These are phyloP conservation scores for Scenedesmus sp. DNA, from an alignment of 163 green algal species.

Conservation along the genomic window DNA sequence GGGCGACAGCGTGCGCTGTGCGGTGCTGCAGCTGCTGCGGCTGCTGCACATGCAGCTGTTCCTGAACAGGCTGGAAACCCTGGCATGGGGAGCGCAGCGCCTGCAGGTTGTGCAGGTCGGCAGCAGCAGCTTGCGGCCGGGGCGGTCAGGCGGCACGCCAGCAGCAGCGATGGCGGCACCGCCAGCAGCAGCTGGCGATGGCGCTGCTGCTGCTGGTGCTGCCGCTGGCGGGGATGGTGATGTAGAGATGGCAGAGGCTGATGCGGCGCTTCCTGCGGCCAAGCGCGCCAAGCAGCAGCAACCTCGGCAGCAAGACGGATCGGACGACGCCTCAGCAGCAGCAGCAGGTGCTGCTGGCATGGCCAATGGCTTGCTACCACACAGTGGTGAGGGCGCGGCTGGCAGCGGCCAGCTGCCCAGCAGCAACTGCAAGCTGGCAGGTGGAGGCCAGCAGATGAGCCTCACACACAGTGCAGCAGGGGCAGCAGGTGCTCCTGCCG, in stretches of 20 bases:
- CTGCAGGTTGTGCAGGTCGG: slow-evolving; percentile 2
- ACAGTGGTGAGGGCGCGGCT: not conserved
- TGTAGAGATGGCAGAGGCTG: not conserved
- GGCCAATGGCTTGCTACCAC: not conserved
- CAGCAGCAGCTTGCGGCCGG: not conserved
- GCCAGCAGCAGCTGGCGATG: not conserved
- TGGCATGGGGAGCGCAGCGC: slow-evolving; percentile 22
- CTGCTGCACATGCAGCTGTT: slow-evolving; percentile 50
- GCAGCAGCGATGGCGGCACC: not conserved
- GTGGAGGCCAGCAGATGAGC: not conserved
- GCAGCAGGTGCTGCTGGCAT: slow-evolving; percentile 13
- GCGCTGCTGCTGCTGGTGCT: slow-evolving; percentile 4
- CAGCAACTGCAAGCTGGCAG: not conserved
- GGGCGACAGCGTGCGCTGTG: slow-evolving; percentile 30
- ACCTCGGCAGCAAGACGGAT: not conserved
- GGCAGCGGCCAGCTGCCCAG: not conserved
- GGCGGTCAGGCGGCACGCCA: not conserved
- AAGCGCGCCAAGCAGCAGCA: slow-evolving; percentile 21
- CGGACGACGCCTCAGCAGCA: not conserved
- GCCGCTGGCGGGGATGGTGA: not conserved
- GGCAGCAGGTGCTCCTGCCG: not conserved
- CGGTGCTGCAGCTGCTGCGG: slow-evolving; percentile 17
- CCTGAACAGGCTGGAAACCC: slow-evolving; percentile 26
- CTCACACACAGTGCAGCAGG: not conserved
- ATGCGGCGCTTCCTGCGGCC: not conserved